A percentile compares a stretch with the other conserved stretches of the same genome.
phyloP scores from a whole-genome alignment of 169 alveolate genomes.

The Cryptosporidium sp. region DNA sequence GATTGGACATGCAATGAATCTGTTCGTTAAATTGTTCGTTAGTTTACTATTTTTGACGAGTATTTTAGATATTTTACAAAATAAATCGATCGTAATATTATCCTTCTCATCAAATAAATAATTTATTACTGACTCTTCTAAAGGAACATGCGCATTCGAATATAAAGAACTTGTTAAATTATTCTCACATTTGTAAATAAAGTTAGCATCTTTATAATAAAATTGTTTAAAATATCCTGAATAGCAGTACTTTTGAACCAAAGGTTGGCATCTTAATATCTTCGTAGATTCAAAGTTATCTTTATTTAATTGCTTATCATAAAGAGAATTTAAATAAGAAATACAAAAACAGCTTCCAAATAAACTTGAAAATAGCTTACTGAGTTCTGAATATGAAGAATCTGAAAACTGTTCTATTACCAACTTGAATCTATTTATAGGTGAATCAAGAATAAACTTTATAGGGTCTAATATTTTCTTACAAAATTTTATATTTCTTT shows the following conservation, averaged over 20 bases:
- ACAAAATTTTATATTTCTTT: background rate
- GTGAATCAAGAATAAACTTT: conserved; percentile 19
- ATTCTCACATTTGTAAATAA: background rate
- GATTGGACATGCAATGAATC: conserved; percentile 54
- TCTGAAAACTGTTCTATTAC: conserved; percentile 9
- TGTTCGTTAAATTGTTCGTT: background rate
- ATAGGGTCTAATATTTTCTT: background rate
- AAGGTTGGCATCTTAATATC: conserved; percentile 27
- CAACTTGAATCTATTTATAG: conserved; percentile 24
- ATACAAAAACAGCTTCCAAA: background rate
- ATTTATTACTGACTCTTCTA: conserved; percentile 24
- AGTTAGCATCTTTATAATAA: background rate
- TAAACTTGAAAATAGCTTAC: background rate
- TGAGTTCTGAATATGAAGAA: background rate
- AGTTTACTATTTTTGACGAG: conserved; percentile 13
- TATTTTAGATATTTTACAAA: conserved; percentile 24
- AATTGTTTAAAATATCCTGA: background rate
- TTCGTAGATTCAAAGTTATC: background rate
- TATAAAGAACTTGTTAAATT: background rate
- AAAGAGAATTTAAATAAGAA: conserved; percentile 7
- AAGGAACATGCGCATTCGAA: background rate
- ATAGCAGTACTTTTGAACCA: background rate
- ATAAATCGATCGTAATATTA: background rate
- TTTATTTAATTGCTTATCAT: background rate
- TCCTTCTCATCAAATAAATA: conserved; percentile 21